These are phyloP conservation scores for Iberis pinnata DNA, from an alignment of 345 rosid species.

Conservation along the genomic window DNA sequence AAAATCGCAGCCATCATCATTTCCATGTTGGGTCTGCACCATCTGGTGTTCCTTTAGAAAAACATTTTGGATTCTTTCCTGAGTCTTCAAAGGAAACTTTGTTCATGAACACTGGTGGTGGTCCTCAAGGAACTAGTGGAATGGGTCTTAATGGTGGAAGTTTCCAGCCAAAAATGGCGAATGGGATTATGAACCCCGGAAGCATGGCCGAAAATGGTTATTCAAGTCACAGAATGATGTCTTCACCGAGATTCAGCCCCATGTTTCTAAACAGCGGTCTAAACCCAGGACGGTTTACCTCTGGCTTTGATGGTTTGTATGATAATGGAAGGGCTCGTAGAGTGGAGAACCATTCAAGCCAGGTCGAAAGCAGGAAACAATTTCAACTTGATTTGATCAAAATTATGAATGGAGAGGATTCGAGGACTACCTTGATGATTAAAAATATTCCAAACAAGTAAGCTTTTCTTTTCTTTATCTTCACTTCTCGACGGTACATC, in stretches of 20 bases:
- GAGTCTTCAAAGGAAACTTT: slow-evolving; percentile 64
- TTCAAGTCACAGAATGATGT: slow-evolving; percentile 62
- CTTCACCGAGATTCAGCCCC: slow-evolving; percentile 62
- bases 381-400: slow-evolving; percentile 85
- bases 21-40: slow-evolving; percentile 94
- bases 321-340: slow-evolving; percentile 58
- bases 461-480: slow-evolving; percentile 13
- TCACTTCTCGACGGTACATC: background rate
- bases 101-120: slow-evolving; percentile 44
- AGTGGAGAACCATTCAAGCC: slow-evolving; percentile 51
- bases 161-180: slow-evolving; percentile 34
- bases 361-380: slow-evolving; percentile 59
- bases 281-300: slow-evolving; percentile 41
- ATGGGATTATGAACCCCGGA: slow-evolving; percentile 45
- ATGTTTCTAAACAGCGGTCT: slow-evolving; percentile 52
- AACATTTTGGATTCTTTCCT: slow-evolving; percentile 67
- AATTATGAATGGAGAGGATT: slow-evolving; percentile 57
- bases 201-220: slow-evolving; percentile 46
- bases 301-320: slow-evolving; percentile 48
- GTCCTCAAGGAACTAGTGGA: slow-evolving; percentile 42
- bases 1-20: slow-evolving; percentile 40
- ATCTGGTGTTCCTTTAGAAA: slow-evolving; percentile 67
- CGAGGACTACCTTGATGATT: slow-evolving; percentile 55
- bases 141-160: slow-evolving; percentile 31
- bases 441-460: slow-evolving; percentile 63